A percentile compares a stretch with the other conserved stretches of the same genome.
phyloP scores from a whole-genome alignment of 257 asterid species.

The Petunia axillaris region DNA sequence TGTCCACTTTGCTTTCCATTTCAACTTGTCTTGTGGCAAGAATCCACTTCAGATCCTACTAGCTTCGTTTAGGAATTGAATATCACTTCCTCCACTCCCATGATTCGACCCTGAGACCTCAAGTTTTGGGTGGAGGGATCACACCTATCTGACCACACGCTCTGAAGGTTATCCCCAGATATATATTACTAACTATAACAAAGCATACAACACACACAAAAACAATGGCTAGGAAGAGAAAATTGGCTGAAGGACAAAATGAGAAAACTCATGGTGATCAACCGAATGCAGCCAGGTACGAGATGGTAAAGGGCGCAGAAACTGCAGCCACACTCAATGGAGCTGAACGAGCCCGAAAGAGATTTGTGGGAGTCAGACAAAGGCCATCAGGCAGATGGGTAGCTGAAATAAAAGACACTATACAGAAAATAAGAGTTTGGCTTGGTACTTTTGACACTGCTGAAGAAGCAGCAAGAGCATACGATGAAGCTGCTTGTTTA shows the following conservation, averaged over 20 bases:
- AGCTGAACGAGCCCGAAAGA: constrained; percentile 49
- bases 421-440: constrained; percentile 34
- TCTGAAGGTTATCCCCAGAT: too few relatives aligned
- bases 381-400: constrained; percentile 35
- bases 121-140: too few relatives aligned
- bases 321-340: constrained; percentile 45
- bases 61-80: too few relatives aligned
- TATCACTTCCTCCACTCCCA: too few relatives aligned
- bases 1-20: too few relatives aligned
- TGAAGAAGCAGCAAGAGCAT: constrained; percentile 33
- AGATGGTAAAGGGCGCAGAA: constrained; percentile 4
- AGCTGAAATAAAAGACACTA: constrained; percentile 31
- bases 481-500: constrained; percentile 62
- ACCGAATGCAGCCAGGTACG: constrained; percentile 40
- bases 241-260: constrained; percentile 35
- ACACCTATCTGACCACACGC: too few relatives aligned
- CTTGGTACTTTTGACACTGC: constrained; percentile 33
- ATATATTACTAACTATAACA: background rate
- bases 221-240: constrained; percentile 72
- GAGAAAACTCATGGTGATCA: constrained; percentile 28
- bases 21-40: too few relatives aligned
- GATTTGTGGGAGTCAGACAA: constrained; percentile 49
- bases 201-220: background rate
- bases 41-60: too few relatives aligned
- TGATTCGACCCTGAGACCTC: too few relatives aligned